Base-by-base conservation (phyloP, 2,329 filamentous ascomycete genomes). In the Mollisiaceae sp. region DNA sequence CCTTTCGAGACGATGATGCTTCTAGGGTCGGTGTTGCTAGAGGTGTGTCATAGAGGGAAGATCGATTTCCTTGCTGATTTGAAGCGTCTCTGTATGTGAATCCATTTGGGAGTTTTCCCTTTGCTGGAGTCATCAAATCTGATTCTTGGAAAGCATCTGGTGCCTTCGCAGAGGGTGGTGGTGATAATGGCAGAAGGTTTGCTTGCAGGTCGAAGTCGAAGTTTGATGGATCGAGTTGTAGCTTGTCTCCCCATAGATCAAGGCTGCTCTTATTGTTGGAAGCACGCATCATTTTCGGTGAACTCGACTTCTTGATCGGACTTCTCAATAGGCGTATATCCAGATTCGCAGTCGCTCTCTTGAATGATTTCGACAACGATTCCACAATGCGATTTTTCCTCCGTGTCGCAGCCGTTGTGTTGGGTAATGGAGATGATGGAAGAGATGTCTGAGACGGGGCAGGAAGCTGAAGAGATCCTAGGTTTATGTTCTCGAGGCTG, bases 181-280 rank as follows among this genome's bases (percentile, higher is more conserved):
- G 79, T 24, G 82, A 82, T 15, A 81, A 72, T 65, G 81, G 78
- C 12, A 79, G 72, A 47, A 75, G 73, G 63, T 80, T 77, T 63
- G 81, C 76, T 18, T 81, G 77, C 68, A 79, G 75, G 57, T 82
- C 80, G 52, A 86, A 75, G 66, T 79, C 79, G 72, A 85, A 85
- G 66, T 82, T 82, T 6, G 27, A 32, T 32, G 27, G 3, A 32
- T 73, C 69, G 11, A 65, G 57, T 65, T 85, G 81, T 54, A 86
- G 78, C 65, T 83, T 84, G 81, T 45, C 80, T 78, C 41, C 14
- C 85, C 86, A 88, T 56, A 77, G 72, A 59, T 81, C 75, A 74
- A 79, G 72, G 79, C 75, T 76, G 80, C 76, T 41, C 78, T 73
- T 82, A 73, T 78, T 79, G 75, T 75, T 71, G 78, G 78, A 72